Evolutionary conservation across 768 basidiomycete genomes (phyloP), one percentile per base, ranked within the genome.

Genomic region (Scleroderma citrinum): DNA sequence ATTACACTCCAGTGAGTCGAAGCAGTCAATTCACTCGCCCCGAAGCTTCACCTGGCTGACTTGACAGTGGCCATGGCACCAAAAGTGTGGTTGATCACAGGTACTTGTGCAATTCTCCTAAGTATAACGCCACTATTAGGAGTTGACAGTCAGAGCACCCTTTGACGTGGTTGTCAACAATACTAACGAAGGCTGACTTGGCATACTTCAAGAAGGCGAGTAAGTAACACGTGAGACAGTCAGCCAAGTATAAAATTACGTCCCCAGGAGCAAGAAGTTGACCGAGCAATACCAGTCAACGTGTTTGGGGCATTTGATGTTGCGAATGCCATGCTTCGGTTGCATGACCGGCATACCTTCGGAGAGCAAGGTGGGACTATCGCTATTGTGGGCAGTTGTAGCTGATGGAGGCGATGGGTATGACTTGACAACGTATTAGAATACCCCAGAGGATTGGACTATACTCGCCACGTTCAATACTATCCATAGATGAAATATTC

Each of bases 91-190:
- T 21, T 60, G 4, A 58, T 60, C 46, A 60, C 59, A 57, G 59
- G 59, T 55, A 24, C 20, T 39, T 48, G 30, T 21, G 31, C 16
- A 11, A 50, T 30, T 23, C 32, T 8, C 37, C 5, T 12, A 20
- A 50, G 23, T 19, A 24, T 19, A 20, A 11, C 16, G 11, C 44
- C 7, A 32, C 4, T 45, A 6, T 24, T 36, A 82, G 81, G 81
- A 7, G 73, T 78, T 5, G 16, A 59, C 53, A 8, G 67, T 84
- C 40, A 72, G 72, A 52, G 47, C 49, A 2, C 73, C 68, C 10
- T 73, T 84, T 50, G 80, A 83, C 53, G 75, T 84, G 1, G 56
- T 85, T 26, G 79, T 85, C 31, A 84, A 85, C 51, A 85, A 85
- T 53, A 83, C 82, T 21, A 83, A 78, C 56, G 49, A 60, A 47